Base-by-base conservation (phyloP, 2,329 filamentous ascomycete genomes). In the Plectosphaerella plurivora region DNA sequence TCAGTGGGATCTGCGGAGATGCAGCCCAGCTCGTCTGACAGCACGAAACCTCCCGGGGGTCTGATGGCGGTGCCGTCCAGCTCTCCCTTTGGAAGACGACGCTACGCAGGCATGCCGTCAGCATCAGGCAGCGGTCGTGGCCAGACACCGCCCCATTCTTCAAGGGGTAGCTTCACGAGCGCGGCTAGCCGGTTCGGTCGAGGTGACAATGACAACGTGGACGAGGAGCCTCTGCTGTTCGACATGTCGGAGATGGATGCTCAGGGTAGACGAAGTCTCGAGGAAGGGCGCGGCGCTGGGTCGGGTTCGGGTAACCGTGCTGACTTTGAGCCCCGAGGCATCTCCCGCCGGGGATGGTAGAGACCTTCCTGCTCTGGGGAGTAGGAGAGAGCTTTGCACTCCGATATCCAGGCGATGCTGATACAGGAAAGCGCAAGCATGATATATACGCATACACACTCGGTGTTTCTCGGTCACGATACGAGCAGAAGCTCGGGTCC, bases 141-240 rank as follows among this genome's bases (percentile, higher is more conserved):
- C n/a, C 68, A 69, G 45, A 74, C 75, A 3, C 72, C 75, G 10
- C 71, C 72, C 1, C 71, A 73, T 22, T 74, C 73, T 28, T 72
- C 70, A 4, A 66, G 75, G 20, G 75, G 73, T 33, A 78, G 75
- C 57, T 74, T 77, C 54, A 66, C 65, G 2, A 72, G 73, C 22
- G 73, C 71, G 3, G 65, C 63, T 11, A 65, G 65, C 25, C 63
- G 72, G n/a, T 61, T 70, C 16, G 63, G 61, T 5, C 70, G 72
- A 5, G 71, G 65, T n/a, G 73, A 76, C 22, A 71, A 74, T 45
- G 73, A 75, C 49, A 79, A 81, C 6, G 68, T 74, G 22, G 84
- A 87, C 54, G 87, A 88, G 51, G 87, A 90, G 61, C 84, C 84
- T 1, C 67, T 90, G 10, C 74, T 90, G 10, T 90, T 90, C 66